Percentiles rank a stretch among this genome's conserved stretches.
Evolutionary conservation across 768 basidiomycete species (phyloP).

Genomic region (Boletus eberwhitei): DNA sequence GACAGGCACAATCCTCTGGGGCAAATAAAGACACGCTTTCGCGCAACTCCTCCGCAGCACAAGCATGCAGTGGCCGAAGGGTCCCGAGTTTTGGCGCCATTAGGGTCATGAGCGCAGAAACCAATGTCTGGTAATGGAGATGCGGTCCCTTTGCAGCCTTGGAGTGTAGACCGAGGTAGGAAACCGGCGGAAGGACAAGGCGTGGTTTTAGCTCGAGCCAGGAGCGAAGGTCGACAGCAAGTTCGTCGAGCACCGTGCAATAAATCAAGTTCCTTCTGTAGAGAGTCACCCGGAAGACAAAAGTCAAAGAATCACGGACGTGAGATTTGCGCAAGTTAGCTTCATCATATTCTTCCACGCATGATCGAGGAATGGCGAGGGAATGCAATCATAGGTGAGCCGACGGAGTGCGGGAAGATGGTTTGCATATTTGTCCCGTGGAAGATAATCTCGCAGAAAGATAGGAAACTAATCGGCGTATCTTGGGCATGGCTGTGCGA

Average conservation of each 20-base stretch:
- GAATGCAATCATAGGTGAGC: constrained; percentile 32
- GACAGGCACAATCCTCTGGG: constrained; percentile 6
- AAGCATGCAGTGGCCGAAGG: constrained; percentile 19
- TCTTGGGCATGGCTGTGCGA: no score
- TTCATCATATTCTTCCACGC: constrained; percentile 28
- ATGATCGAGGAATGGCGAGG: constrained; percentile 26
- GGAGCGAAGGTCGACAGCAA: constrained; percentile 23
- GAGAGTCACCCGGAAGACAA: constrained; percentile 20
- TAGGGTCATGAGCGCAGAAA: constrained; percentile 24
- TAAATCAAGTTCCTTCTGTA: constrained; percentile 26
- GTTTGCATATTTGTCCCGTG: constrained; percentile 26
- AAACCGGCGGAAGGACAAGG: constrained; percentile 25
- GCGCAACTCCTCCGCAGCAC: constrained; percentile 14
- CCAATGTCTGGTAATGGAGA: constrained; percentile 16
- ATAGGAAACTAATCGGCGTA: constrained; percentile 11
- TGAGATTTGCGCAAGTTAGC: constrained; percentile 25
- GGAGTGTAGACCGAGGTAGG: constrained; percentile 21
- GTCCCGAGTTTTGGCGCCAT: constrained; percentile 17
- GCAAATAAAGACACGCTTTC: neutral
- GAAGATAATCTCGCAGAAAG: no score
- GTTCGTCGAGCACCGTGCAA: constrained; percentile 21
- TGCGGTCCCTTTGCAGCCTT: constrained; percentile 12
- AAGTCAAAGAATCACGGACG: constrained; percentile 28
- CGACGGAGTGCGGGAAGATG: constrained; percentile 29
- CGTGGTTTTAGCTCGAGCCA: constrained; percentile 21